A percentile compares a stretch with the other conserved stretches of the same genome.
phyloP scores from a whole-genome alignment of 1,284 basidiomycete species.

The Chalciporus sp. region DNA sequence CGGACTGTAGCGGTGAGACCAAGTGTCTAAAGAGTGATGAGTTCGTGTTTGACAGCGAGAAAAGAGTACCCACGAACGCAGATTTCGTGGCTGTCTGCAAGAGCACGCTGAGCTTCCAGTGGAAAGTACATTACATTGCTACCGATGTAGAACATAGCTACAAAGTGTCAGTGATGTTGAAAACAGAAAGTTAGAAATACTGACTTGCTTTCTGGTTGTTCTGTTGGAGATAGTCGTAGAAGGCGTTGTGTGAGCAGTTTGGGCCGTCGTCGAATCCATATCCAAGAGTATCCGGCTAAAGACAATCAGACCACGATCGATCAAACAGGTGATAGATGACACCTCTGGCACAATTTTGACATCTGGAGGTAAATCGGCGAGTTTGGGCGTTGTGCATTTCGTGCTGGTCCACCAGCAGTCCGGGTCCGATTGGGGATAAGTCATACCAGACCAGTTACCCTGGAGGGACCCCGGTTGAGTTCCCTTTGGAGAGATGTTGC shows the following conservation, averaged over 20 bases:
- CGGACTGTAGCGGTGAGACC: constrained; percentile 60
- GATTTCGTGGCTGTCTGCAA: constrained; percentile 68
- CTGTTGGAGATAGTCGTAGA: constrained; percentile 63
- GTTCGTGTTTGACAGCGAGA: neutral
- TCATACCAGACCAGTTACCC: constrained; percentile 39
- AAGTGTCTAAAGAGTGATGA: constrained; percentile 44
- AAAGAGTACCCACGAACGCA: constrained; percentile 48
- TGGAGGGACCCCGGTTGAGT: constrained; percentile 25
- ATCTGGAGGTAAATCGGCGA: constrained; percentile 48
- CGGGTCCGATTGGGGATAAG: constrained; percentile 40
- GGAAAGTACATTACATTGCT: constrained; percentile 76
- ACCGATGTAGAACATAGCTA: constrained; percentile 78
- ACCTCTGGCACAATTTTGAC: constrained; percentile 64
- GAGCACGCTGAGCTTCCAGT: constrained; percentile 66
- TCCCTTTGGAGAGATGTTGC: constrained; percentile 41
- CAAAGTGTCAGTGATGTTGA: neutral
- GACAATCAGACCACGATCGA: neutral
- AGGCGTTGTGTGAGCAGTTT: constrained; percentile 66
- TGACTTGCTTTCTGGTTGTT: constrained; percentile 72
- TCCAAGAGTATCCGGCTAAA: constrained; percentile 60
- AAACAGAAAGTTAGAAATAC: constrained; percentile 20
- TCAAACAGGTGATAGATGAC: neutral
- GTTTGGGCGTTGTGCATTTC: constrained; percentile 62
- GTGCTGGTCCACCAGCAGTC: constrained; percentile 63
- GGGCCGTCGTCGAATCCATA: constrained; percentile 74